phyloP scores from a whole-genome alignment of 75 land plant species.

The Pinus tabuliformis region DNA sequence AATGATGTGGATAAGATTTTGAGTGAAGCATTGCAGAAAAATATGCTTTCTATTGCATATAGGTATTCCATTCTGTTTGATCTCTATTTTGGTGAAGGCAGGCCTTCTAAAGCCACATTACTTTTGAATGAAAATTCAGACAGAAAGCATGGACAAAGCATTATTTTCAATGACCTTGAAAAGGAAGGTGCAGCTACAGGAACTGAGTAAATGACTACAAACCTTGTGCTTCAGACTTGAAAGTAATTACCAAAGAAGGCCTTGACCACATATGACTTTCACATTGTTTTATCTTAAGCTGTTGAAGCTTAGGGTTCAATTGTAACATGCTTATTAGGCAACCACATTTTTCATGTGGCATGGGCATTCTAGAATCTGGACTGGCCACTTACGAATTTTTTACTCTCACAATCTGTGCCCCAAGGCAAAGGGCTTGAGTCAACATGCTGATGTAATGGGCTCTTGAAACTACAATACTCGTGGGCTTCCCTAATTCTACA shows the following conservation, averaged over 20 bases:
- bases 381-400: no score
- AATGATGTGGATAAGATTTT: conserved; percentile 44
- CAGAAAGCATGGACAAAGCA: neutral
- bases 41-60: conserved; percentile 27
- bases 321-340: no score
- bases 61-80: conserved; percentile 32
- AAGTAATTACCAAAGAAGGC: neutral
- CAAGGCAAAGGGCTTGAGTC: neutral
- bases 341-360: no score
- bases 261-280: neutral
- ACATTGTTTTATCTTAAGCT: no score
- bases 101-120: conserved; percentile 26
- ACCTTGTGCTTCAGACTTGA: neutral
- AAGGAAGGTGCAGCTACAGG: neutral
- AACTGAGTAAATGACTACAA: neutral
- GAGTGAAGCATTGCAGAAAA: conserved; percentile 22
- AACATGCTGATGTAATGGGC: neutral
- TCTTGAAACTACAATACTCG: neutral
- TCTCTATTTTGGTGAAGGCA: conserved; percentile 10
- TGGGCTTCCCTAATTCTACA: no score
- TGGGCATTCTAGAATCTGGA: no score
- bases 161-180: neutral
- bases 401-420: no score
- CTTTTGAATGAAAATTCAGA: conserved; percentile 10
- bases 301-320: no score